Base-by-base conservation (phyloP, 805 yeast genomes). In the Jamesozyma spencerorum region DNA sequence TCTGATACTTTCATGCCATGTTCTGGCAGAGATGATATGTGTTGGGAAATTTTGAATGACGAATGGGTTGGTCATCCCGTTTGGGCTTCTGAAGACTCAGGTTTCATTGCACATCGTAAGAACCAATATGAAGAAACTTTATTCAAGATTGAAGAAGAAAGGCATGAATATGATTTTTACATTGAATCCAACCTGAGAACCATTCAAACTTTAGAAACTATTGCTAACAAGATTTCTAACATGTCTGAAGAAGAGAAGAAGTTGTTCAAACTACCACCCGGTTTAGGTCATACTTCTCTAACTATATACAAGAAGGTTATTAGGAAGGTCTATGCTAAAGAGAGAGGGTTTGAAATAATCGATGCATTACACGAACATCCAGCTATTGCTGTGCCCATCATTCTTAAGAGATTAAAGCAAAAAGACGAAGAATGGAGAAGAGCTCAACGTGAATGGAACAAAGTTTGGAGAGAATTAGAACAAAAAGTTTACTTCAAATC, bases 31-130 rank as follows among this genome's bases (percentile, higher is more conserved):
- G 99, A 92, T 63, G 97, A 90, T 53, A 84, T 92, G 88, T 92
- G 98, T 60, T 90, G 97, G 97, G 97, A 90, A 57, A 96, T 92
- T 13, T 72, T 92, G 52, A 92, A 92, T 62, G 98, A 92, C 61
- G 97, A 90, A 63, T 92, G 97, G 97, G 97, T 92, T 28, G 96
- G 97, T 5, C 97, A 92, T 63, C 99, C 99, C 18, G 94, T 95
- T n/a, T 92, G 99, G 99, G 98, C 97, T 3, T 90, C 97, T 0
- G 99, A 92, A 62, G 99, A 92, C 62, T 85, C 96, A 11, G 99
- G 98, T 0, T 92, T 90, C 54, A 88, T 92, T 58, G 96, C 98
- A n/a, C 99, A 92, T 62, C 77, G 97, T 49, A 92, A 92, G 64
- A 92, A 92, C 59, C 98, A 92, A 65, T 92, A 90, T 60, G 99